Evolutionary conservation across 2,329 filamentous ascomycete genomes (phyloP).

Genomic region (Fusarium aywerte): DNA sequence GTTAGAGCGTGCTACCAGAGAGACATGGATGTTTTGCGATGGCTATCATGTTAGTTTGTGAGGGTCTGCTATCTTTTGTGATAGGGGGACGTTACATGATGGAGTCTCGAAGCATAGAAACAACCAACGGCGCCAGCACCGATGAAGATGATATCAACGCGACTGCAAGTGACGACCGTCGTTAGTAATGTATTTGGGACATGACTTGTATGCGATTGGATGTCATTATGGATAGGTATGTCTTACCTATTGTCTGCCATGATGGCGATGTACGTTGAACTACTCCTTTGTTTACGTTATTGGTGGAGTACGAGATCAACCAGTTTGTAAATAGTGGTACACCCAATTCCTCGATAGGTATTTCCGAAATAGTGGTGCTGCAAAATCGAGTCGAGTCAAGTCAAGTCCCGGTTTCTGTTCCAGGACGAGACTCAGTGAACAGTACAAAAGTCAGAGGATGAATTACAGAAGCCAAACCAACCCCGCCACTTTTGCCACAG

Average conservation of each 20-base stretch:
- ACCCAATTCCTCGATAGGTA: neutral
- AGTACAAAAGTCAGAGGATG: slow-evolving; percentile 12
- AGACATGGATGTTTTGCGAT: slow-evolving; percentile 65
- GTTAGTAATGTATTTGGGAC: slow-evolving; percentile 17
- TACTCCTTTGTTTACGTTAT: slow-evolving; percentile 1
- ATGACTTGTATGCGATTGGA: neutral
- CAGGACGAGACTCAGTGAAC: neutral
- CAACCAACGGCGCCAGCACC: slow-evolving; percentile 78
- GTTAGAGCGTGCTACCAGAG: slow-evolving; percentile 79
- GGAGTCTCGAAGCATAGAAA: slow-evolving; percentile 76
- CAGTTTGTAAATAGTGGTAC: neutral
- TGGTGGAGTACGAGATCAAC: neutral
- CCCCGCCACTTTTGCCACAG: slow-evolving; percentile 30
- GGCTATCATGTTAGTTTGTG: slow-evolving; percentile 52
- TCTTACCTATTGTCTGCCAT: slow-evolving; percentile 38
- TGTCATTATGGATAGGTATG: neutral
- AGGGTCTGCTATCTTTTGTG: slow-evolving; percentile 5
- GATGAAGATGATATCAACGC: slow-evolving; percentile 70
- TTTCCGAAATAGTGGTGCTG: neutral
- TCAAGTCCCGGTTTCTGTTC: neutral
- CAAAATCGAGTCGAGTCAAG: neutral
- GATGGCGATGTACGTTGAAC: slow-evolving; percentile 2
- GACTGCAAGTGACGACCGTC: slow-evolving; percentile 15
- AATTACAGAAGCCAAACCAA: slow-evolving; percentile 11
- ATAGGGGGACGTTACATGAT: slow-evolving; percentile 58